These are phyloP conservation scores for Zasmidium citrigriseum DNA, from an alignment of 2,329 filamentous ascomycete species.

Conservation along the genomic window DNA sequence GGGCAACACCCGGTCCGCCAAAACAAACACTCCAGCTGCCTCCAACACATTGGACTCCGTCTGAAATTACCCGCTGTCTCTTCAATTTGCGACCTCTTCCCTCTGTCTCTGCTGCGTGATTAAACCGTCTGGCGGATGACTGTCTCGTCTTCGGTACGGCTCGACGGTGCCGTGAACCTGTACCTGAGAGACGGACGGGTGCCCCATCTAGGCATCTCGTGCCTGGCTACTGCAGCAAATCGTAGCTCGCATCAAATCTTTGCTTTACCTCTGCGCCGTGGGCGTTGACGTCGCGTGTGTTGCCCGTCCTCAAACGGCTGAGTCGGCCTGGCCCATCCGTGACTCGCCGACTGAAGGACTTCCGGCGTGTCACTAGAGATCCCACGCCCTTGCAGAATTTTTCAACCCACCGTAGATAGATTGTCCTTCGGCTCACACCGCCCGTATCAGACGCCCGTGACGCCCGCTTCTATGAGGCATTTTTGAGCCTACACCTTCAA, in stretches of 20 bases:
- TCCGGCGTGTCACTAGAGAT: slow-evolving; percentile 5
- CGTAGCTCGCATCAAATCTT: neutral
- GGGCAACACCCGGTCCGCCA: slow-evolving; percentile 10
- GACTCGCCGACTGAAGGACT: slow-evolving; percentile 17
- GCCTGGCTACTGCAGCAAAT: neutral
- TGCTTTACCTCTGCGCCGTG: slow-evolving; percentile 5
- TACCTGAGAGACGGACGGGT: neutral
- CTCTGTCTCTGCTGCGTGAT: neutral
- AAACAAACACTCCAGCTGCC: slow-evolving; percentile 10
- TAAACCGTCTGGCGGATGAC: neutral
- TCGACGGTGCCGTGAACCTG: neutral
- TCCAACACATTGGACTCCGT: too few species aligned
- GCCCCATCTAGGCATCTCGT: neutral
- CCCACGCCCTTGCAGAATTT: slow-evolving; percentile 18
- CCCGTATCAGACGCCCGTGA: slow-evolving; percentile 11
- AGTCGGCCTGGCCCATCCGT: slow-evolving; percentile 9
- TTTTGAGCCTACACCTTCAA: slow-evolving; percentile 13
- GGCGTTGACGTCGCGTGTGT: slow-evolving; percentile 7
- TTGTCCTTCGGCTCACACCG: neutral
- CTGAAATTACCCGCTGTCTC: neutral
- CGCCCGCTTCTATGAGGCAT: slow-evolving; percentile 20
- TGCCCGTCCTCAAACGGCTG: neutral
- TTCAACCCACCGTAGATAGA: neutral
- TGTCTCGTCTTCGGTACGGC: neutral
- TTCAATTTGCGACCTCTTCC: neutral